Evolutionary conservation across 2,329 filamentous ascomycete species (phyloP), one percentile per base, ranked within the genome.

Genomic region (Lasiodiplodia citricola): DNA sequence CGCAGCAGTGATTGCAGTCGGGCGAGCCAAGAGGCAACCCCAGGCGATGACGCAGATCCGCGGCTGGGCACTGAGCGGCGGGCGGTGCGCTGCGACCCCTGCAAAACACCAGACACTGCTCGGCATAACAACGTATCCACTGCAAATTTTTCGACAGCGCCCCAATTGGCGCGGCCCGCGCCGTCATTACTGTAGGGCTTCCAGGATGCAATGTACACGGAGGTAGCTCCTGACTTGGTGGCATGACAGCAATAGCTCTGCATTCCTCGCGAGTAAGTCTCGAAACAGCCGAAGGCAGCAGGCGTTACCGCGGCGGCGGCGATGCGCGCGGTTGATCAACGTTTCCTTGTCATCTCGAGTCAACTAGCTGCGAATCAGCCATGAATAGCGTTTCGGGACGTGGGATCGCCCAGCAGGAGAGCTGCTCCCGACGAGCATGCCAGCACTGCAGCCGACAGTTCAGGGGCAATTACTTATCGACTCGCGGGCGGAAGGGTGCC

Each of bases 91-190:
- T 11, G 58, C 41, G 23, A 50, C 44, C 58, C 58, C 58, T 63
- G 58, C 60, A 52, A 31, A 64, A 64, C 60, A 64, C 60, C 60
- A 64, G n/a, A 47, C 25, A 50, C 11, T 18, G 47, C n/a, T 64
- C 60, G 44, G 60, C 60, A 64, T 64, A 37, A 64, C 47, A 38
- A 64, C 60, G 60, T 64, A 64, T 64, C 44, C 60, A 64, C 60
- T 38, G 58, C 60, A 54, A 52, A 64, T 54, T 64, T 64, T 52
- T 35, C 31, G 60, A 38, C 55, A 18, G 10, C 11, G 16, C 41
- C 44, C n/a, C 60, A 64, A 64, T 64, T 64, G 60, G 60, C 23
- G 31, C 60, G 60, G 44, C 21, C 52, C 47, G 47, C 51, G 13
- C 60, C 60, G 60, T 37, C 16, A 31, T 51, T 13, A 6, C 41